Conservation (phyloP, 768 basidiomycete species). For the Boletellus sp. region DNA sequence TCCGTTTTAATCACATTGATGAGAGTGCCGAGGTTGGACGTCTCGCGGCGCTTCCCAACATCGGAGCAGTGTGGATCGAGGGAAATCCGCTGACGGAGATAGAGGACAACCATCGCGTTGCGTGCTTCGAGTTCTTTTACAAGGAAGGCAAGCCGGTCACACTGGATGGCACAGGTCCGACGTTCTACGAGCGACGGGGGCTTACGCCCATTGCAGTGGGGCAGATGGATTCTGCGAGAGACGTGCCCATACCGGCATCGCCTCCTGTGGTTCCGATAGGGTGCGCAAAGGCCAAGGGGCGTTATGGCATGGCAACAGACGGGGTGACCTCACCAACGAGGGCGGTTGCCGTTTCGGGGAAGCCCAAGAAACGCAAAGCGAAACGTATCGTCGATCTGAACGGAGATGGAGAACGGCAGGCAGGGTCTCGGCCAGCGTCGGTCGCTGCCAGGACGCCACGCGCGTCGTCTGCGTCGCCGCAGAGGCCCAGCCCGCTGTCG, state of each 20-base stretch:
- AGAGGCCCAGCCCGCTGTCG: constrained; percentile 13
- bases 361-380: constrained; percentile 54
- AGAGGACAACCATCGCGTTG: constrained; percentile 67
- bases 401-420: constrained; percentile 35
- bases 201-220: constrained; percentile 47
- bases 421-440: constrained; percentile 2
- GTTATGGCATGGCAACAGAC: constrained; percentile 18
- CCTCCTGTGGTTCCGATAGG: constrained; percentile 62
- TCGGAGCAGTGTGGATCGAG: constrained; percentile 77
- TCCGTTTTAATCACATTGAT: constrained; percentile 73
- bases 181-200: constrained; percentile 66
- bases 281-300: constrained; percentile 19
- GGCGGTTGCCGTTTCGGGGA: constrained; percentile 43
- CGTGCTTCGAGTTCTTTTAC: constrained; percentile 81
- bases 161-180: constrained; percentile 72
- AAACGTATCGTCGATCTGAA: constrained; percentile 81
- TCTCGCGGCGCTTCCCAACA: constrained; percentile 72
- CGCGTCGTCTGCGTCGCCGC: constrained; percentile 18
- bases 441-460: constrained; percentile 1
- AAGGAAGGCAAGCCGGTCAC: constrained; percentile 75
- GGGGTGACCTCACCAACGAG: constrained; percentile 34
- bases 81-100: constrained; percentile 78
- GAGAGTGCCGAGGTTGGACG: constrained; percentile 85
- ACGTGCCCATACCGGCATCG: constrained; percentile 48
- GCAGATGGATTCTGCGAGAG: constrained; percentile 49